Conservation (phyloP, 805 yeast species). For the Barnettozyma populi region DNA sequence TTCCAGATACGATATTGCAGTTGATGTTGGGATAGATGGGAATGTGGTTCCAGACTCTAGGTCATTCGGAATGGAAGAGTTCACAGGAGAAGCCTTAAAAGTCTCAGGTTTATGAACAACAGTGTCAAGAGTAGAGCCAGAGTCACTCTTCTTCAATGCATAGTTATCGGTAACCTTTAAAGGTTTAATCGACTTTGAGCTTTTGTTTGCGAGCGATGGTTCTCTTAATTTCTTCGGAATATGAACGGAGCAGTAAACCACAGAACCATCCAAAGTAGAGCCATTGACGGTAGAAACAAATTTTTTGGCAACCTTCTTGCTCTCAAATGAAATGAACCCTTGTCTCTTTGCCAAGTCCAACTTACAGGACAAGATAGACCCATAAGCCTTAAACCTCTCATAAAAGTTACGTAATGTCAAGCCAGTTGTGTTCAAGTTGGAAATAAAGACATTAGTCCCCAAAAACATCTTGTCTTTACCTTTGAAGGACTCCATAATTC, state of each 20-base stretch:
- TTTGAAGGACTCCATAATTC: constrained; percentile 52
- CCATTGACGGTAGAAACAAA: constrained; percentile 31
- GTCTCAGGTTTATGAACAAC: constrained; percentile 2
- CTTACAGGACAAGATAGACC: constrained; percentile 40
- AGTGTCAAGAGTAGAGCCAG: constrained; percentile 6
- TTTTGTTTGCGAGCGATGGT: not conserved
- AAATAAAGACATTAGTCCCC: constrained; percentile 47
- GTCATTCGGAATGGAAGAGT: not conserved
- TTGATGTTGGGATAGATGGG: not conserved
- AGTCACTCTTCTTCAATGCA: constrained; percentile 1
- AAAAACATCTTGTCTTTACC: constrained; percentile 34
- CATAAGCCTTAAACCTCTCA: constrained; percentile 43
- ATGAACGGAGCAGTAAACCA: constrained; percentile 36
- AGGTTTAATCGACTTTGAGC: not conserved
- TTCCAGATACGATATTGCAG: not conserved
- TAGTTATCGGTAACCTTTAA: not conserved
- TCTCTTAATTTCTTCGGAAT: constrained; percentile 26
- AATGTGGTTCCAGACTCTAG: not conserved
- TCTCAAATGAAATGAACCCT: constrained; percentile 36
- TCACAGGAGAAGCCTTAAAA: not conserved
- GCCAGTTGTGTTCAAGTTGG: constrained; percentile 31
- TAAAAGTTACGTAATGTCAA: constrained; percentile 42
- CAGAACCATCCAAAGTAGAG: constrained; percentile 25
- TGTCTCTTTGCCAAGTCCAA: constrained; percentile 32
- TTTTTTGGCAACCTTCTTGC: constrained; percentile 27